phyloP scores from a whole-genome alignment of 495 filamentous ascomycete species.

The Penicillium bialowiezense region DNA sequence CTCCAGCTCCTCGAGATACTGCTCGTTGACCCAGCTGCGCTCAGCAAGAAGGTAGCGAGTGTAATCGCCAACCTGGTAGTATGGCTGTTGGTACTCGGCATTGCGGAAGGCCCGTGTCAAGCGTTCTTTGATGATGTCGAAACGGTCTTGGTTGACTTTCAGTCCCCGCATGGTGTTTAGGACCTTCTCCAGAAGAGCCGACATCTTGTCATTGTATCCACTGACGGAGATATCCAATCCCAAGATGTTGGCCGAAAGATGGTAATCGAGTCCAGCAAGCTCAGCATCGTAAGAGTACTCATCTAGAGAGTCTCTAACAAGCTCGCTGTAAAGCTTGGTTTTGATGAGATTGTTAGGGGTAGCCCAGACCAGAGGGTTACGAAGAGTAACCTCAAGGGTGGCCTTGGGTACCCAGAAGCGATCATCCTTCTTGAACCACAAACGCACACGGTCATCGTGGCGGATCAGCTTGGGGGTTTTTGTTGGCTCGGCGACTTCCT shows the following conservation, averaged over 20 bases:
- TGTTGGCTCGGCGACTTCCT: slow-evolving; percentile 70
- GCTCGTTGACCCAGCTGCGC: slow-evolving; percentile 75
- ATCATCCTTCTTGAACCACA: slow-evolving; percentile 99
- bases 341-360: slow-evolving; percentile 77
- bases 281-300: slow-evolving; percentile 98
- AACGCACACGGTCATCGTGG: slow-evolving; percentile 74
- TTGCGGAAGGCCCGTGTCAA: slow-evolving; percentile 74
- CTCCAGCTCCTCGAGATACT: slow-evolving; percentile 73
- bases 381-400: slow-evolving; percentile 74
- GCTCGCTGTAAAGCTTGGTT: slow-evolving; percentile 75
- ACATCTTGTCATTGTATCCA: slow-evolving; percentile 96
- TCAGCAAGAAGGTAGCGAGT: slow-evolving; percentile 76
- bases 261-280: slow-evolving; percentile 85
- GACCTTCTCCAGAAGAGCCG: slow-evolving; percentile 88
- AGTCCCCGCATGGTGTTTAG: slow-evolving; percentile 83
- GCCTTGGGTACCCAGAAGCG: slow-evolving; percentile 98
- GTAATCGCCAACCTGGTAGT: slow-evolving; percentile 84
- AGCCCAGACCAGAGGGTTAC: slow-evolving; percentile 72
- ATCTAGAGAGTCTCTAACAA: slow-evolving; percentile 83
- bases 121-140: slow-evolving; percentile 88
- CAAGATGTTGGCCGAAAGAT: slow-evolving; percentile 61
- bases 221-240: slow-evolving; percentile 78
- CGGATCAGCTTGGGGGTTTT: slow-evolving; percentile 81
- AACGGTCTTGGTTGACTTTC: slow-evolving; percentile 76
- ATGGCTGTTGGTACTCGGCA: slow-evolving; percentile 82